Evolutionary conservation across 768 basidiomycete species (phyloP).

Genomic region (Nevesoporus exiguus): DNA sequence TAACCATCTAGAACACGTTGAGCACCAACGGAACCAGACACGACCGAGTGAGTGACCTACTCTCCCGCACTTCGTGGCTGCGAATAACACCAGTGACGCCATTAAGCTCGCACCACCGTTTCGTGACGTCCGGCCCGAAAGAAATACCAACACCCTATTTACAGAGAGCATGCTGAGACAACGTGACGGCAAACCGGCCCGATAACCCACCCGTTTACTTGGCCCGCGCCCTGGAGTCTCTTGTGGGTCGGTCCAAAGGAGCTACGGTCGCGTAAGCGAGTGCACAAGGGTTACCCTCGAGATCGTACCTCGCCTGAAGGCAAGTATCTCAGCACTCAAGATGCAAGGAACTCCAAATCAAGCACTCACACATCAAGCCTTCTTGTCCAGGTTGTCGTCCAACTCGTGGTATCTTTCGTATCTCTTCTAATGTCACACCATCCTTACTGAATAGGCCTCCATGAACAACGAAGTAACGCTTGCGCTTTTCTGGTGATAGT

Average conservation of each 20-base stretch:
- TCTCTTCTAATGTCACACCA: slow-evolving; percentile 89
- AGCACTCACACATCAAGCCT: slow-evolving; percentile 83
- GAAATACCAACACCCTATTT: slow-evolving; percentile 94
- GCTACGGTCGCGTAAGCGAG: slow-evolving; percentile 38
- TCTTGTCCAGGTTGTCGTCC: slow-evolving; percentile 91
- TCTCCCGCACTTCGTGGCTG: slow-evolving; percentile 95
- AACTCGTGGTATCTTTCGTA: slow-evolving; percentile 82
- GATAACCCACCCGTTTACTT: slow-evolving; percentile 79
- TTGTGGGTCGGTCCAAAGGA: slow-evolving; percentile 97
- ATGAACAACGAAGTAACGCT: slow-evolving; percentile 93
- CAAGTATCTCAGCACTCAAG: slow-evolving; percentile 8
- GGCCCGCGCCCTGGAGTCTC: slow-evolving; percentile 85
- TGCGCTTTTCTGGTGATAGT: slow-evolving; percentile 75
- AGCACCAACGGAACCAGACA: background rate
- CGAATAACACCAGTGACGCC: slow-evolving; percentile 86
- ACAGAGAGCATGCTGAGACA: slow-evolving; percentile 15
- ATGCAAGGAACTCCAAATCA: slow-evolving; percentile 1
- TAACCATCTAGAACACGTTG: slow-evolving; percentile 65
- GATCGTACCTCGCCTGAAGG: slow-evolving; percentile 57
- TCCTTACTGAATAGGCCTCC: slow-evolving; percentile 97
- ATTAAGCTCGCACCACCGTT: slow-evolving; percentile 84
- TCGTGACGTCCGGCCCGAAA: slow-evolving; percentile 94
- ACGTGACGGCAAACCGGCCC: background rate
- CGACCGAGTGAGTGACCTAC: slow-evolving; percentile 37
- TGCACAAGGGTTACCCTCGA: background rate